Evolutionary conservation across 2,329 filamentous ascomycete species (phyloP).

Genomic region (Tothia fuscella): DNA sequence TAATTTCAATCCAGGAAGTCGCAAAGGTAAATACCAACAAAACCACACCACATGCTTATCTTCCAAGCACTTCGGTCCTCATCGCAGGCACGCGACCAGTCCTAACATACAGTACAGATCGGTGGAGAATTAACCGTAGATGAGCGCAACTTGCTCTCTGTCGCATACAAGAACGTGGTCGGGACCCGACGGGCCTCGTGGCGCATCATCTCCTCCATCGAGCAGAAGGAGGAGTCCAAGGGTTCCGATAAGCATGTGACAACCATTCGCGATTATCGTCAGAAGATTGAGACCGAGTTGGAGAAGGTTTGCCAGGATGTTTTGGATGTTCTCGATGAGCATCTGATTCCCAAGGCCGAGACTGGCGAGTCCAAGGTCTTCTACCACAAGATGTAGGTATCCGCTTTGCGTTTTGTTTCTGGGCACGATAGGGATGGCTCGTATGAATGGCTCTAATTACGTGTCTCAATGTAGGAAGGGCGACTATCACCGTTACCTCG

Average conservation of each 20-base stretch:
- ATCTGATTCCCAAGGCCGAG: constrained; percentile 89
- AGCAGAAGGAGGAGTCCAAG: constrained; percentile 99
- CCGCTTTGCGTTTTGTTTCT: constrained; percentile 1
- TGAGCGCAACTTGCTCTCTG: constrained; percentile 83
- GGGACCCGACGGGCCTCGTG: constrained; percentile 96
- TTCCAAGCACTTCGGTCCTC: background rate
- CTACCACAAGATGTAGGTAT: constrained; percentile 96
- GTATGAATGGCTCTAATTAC: constrained; percentile 7
- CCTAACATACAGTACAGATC: constrained; percentile 32
- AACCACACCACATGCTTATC: constrained; percentile 12
- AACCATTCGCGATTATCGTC: constrained; percentile 92
- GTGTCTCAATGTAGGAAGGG: constrained; percentile 62
- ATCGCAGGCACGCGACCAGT: background rate
- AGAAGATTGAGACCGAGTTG: constrained; percentile 96
- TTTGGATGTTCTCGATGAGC: constrained; percentile 84
- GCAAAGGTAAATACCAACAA: constrained; percentile 64
- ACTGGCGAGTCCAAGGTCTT: constrained; percentile 99
- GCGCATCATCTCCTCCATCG: constrained; percentile 99
- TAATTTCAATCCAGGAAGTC: constrained; percentile 57
- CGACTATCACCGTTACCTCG: constrained; percentile 92
- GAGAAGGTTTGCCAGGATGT: constrained; percentile 98
- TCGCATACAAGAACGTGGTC: constrained; percentile 99
- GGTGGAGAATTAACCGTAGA: constrained; percentile 57
- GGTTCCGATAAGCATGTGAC: constrained; percentile 87
- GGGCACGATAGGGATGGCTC: background rate